A percentile compares a stretch with the other conserved stretches of the same genome.
These are phyloP conservation scores for Aquanectria penicillioides DNA, from an alignment of 2,329 filamentous ascomycete genomes.

Conservation along the genomic window DNA sequence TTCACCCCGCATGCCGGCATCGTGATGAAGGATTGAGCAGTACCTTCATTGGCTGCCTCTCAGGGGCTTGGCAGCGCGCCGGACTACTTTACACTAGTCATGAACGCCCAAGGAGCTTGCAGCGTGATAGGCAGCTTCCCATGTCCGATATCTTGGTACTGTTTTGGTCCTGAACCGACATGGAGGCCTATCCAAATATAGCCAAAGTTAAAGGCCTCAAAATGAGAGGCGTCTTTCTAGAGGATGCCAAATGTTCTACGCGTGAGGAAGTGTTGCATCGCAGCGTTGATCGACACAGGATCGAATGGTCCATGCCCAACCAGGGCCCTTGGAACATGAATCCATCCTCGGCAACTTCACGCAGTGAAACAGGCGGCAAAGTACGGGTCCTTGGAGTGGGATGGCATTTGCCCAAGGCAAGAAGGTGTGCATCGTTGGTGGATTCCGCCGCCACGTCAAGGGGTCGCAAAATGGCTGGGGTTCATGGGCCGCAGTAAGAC, in stretches of 20 bases:
- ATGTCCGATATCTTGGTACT: constrained; percentile 16
- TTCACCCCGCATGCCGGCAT: constrained; percentile 37
- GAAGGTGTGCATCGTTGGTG: constrained; percentile 3
- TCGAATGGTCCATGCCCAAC: constrained; percentile 15
- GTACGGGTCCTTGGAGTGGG: constrained; percentile 21
- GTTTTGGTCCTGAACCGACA: constrained; percentile 26
- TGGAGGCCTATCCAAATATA: constrained; percentile 15
- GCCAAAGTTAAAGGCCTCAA: constrained; percentile 9
- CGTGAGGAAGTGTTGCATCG: constrained; percentile 24
- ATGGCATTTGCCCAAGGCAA: constrained; percentile 5
- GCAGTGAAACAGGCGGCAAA: constrained; percentile 31
- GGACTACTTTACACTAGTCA: constrained; percentile 14
- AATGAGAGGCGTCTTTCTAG: background rate
- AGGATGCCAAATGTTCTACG: constrained; percentile 2
- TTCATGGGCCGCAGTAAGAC: constrained; percentile 1
- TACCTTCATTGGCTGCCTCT: constrained; percentile 29
- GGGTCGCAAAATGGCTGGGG: constrained; percentile 17
- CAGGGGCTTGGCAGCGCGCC: constrained; percentile 23
- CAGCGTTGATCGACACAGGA: constrained; percentile 11
- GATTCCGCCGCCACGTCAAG: constrained; percentile 28
- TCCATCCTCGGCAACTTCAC: background rate
- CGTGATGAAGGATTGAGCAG: constrained; percentile 15
- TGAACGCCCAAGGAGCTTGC: constrained; percentile 21
- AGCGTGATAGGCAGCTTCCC: constrained; percentile 20
- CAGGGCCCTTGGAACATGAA: background rate